Percentiles rank a stretch among this genome's conserved stretches.
phyloP scores from a whole-genome alignment of 2,329 filamentous ascomycete species.

The Trichoderma sp. region DNA sequence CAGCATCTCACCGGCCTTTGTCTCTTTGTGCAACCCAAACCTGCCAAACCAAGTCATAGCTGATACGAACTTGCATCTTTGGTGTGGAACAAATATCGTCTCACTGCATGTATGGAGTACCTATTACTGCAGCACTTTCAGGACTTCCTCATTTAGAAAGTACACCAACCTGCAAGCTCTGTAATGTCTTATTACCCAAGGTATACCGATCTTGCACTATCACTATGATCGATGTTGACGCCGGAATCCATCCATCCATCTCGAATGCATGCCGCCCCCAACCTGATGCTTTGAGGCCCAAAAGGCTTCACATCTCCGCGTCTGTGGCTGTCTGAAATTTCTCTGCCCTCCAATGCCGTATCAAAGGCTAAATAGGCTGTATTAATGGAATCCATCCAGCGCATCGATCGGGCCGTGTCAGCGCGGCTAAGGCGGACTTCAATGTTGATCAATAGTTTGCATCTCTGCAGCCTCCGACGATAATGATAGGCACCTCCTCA shows the following conservation, averaged over 20 bases:
- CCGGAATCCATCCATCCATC: not conserved
- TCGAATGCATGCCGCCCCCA: not conserved
- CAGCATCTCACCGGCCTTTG: not conserved
- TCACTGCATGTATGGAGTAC: not conserved
- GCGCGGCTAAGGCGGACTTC: not conserved
- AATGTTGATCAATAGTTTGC: not conserved
- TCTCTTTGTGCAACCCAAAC: not conserved
- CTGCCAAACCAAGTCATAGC: not conserved
- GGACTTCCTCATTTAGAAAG: not conserved
- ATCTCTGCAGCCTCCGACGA: not conserved
- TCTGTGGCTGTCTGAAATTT: not conserved
- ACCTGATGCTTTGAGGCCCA: constrained; percentile 1
- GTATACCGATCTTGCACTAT: not conserved
- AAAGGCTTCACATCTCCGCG: not conserved
- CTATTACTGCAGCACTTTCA: not conserved
- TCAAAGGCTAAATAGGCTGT: not conserved
- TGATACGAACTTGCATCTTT: not conserved
- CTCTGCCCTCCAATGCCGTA: not conserved
- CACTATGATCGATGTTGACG: not conserved
- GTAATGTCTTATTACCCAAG: not conserved
- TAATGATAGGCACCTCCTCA: not conserved
- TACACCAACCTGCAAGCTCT: not conserved
- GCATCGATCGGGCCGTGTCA: not conserved
- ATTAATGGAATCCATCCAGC: not conserved
- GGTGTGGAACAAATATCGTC: not conserved